Evolutionary conservation across 2,329 filamentous ascomycete species (phyloP), one percentile per base, ranked within the genome.

Genomic region (Trichophyton verrucosum): DNA sequence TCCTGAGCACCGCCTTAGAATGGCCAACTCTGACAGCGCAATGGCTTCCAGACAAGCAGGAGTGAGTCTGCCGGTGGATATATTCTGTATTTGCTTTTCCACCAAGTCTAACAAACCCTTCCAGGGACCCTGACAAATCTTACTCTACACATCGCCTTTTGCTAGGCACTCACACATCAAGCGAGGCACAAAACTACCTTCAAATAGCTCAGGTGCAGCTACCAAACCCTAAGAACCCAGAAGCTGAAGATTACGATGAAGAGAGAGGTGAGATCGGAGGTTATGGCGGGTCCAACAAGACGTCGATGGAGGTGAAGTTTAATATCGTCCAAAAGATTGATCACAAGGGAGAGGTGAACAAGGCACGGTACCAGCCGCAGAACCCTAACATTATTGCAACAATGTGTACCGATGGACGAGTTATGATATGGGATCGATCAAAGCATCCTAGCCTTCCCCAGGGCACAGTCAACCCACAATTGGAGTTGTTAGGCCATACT

Each of bases 21-120:
- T 99, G 94, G 94, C 94, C 94, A 13, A 96, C 94, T 2, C 83
- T 99, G 64, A 97, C 94, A 27, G 91, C 91, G 1, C 94, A 99
- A 78, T 99, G 95, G 95, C 88, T 99, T 68, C 94, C 95, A 22
- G 94, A 99, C 74, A 88, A 92, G 68, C 90, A 92, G 80, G 85
- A 88, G 78, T 84, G 74, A 66, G 79, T 65, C 8, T 38, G n/a
- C 51, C 36, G 2, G 2, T 40, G 22, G 20, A 15, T 49, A 15
- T 17, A 30, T n/a, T 55, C 20, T 58, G 11, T 20, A 36, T 47
- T 56, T 33, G 7, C 44, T 30, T 38, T 13, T 9, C 33, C 1
- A 17, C 40, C 20, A 7, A n/a, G 17, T 55, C 61, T 68, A 46
- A 67, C 47, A 9, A n/a, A 47, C 49, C 40, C 4, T 9, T 47